Evolutionary conservation across 768 basidiomycete species (phyloP).

Genomic region (Suillus hirtellus): DNA sequence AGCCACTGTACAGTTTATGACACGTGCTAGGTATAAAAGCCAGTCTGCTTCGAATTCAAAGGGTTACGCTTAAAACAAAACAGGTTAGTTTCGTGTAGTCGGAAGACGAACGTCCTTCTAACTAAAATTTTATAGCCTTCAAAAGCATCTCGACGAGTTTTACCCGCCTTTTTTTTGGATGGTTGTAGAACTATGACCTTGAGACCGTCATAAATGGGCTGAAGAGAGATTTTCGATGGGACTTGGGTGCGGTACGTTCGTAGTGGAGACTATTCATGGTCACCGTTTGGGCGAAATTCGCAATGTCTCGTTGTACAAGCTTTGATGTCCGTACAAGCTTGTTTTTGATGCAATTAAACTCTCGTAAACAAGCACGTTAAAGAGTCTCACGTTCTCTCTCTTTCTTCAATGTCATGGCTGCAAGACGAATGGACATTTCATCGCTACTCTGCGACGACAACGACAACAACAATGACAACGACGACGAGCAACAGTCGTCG

Average conservation of each 20-base stretch:
- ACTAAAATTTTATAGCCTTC: slow-evolving; percentile 43
- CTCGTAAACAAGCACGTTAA: not conserved
- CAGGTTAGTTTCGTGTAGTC: slow-evolving; percentile 47
- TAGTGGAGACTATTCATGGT: slow-evolving; percentile 64
- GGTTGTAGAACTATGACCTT: slow-evolving; percentile 77
- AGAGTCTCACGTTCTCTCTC: slow-evolving; percentile 9
- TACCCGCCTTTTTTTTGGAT: slow-evolving; percentile 56
- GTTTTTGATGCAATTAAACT: too few relatives aligned
- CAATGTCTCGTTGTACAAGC: slow-evolving; percentile 90
- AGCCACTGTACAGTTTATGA: slow-evolving; percentile 47
- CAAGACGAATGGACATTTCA: slow-evolving; percentile 73
- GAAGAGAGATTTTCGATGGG: slow-evolving; percentile 75
- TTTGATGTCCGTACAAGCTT: too few relatives aligned
- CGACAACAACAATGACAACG: slow-evolving; percentile 34
- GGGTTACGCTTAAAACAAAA: slow-evolving; percentile 54
- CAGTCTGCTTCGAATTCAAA: not conserved
- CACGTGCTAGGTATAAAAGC: slow-evolving; percentile 26
- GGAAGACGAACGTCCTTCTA: not conserved
- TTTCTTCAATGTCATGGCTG: slow-evolving; percentile 44
- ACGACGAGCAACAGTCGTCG: slow-evolving; percentile 9
- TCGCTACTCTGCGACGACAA: slow-evolving; percentile 68
- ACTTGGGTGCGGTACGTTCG: slow-evolving; percentile 84
- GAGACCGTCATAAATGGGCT: slow-evolving; percentile 82
- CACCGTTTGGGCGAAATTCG: slow-evolving; percentile 65
- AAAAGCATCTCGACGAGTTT: slow-evolving; percentile 93